Evolutionary conservation across 768 basidiomycete genomes (phyloP).

Genomic region (Polyporus arcularius): DNA sequence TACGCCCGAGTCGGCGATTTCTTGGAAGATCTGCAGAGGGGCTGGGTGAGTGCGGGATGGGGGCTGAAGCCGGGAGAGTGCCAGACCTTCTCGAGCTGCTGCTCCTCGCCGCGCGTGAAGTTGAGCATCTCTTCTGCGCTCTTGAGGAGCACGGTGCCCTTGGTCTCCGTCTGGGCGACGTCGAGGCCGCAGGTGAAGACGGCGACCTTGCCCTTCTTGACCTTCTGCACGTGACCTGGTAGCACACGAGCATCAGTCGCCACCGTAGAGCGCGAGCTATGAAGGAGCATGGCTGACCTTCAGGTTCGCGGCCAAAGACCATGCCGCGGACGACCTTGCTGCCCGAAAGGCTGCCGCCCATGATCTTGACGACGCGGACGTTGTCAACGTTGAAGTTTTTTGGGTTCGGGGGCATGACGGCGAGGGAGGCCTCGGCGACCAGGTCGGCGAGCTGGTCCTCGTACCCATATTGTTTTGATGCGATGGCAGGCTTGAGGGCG

Average conservation of each 20-base stretch:
- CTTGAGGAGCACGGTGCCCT: constrained; percentile 95
- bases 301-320: constrained; percentile 97
- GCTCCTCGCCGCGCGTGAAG: constrained; percentile 94
- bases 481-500: constrained; percentile 89
- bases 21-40: constrained; percentile 84
- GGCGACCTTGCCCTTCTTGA: constrained; percentile 85
- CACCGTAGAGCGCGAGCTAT: too few relatives aligned
- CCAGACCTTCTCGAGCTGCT: constrained; percentile 86
- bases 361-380: constrained; percentile 97
- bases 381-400: constrained; percentile 98
- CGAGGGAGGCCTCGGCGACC: constrained; percentile 90
- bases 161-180: constrained; percentile 96
- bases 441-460: constrained; percentile 81
- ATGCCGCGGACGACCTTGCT: constrained; percentile 94
- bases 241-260: too few relatives aligned
- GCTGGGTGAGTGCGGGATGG: background rate
- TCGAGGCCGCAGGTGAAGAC: constrained; percentile 94
- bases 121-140: constrained; percentile 97
- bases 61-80: background rate
- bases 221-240: constrained; percentile 80
- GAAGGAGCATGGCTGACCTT: constrained; percentile 53
- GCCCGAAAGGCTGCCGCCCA: constrained; percentile 85
- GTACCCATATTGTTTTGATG: constrained; percentile 95
- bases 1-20: constrained; percentile 94
- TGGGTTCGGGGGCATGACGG: constrained; percentile 86